Evolutionary conservation across 2,329 filamentous ascomycete genomes (phyloP).

Genomic region (Rhynchosporium agropyri): DNA sequence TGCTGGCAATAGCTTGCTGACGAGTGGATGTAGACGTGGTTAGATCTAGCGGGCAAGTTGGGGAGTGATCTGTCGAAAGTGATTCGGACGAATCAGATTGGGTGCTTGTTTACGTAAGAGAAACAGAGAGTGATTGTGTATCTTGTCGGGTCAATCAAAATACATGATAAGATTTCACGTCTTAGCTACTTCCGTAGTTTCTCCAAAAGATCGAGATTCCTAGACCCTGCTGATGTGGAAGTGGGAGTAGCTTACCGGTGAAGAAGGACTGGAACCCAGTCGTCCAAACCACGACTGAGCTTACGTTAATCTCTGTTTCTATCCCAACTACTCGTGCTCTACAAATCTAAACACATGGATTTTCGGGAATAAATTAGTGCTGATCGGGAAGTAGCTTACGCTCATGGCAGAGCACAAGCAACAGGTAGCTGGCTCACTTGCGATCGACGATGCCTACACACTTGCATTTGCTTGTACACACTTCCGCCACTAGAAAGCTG

Average conservation of each 20-base stretch:
- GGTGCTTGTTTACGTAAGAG: conserved; percentile 9
- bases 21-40: conserved; percentile 1
- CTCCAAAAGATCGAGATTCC: conserved; percentile 38
- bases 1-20: not conserved
- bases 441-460: conserved; percentile 46
- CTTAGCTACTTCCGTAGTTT: conserved; percentile 32
- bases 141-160: too few species aligned
- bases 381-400: conserved; percentile 47
- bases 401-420: conserved; percentile 46
- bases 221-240: not conserved
- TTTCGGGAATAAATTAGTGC: conserved; percentile 40
- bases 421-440: conserved; percentile 46
- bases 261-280: conserved; percentile 44
- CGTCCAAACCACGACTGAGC: conserved; percentile 41
- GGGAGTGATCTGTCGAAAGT: conserved; percentile 11
- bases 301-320: conserved; percentile 41
- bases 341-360: conserved; percentile 40
- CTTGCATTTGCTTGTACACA: conserved; percentile 32
- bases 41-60: conserved; percentile 11
- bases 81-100: conserved; percentile 12
- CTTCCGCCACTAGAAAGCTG: too few species aligned
- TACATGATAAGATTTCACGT: too few species aligned
- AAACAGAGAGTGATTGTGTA: not conserved
- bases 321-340: conserved; percentile 43
- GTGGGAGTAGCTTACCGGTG: not conserved